Percentiles rank a stretch among this genome's conserved stretches.
These are phyloP conservation scores for Ceratobasidium sp. DNA, from an alignment of 1,284 basidiomycete species.

Conservation along the genomic window DNA sequence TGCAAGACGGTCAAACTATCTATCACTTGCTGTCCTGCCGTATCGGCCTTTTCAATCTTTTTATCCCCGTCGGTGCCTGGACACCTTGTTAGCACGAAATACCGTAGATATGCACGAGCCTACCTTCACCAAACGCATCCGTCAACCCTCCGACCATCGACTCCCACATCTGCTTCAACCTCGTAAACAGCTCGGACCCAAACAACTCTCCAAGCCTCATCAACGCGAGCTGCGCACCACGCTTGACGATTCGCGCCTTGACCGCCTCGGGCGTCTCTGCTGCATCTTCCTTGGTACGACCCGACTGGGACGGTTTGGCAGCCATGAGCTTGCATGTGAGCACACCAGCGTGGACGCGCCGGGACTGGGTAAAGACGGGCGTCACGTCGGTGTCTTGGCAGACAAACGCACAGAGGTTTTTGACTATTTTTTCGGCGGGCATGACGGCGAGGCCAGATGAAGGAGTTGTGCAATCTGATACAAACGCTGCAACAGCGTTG, in stretches of 20 bases:
- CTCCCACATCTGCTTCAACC: slow-evolving; percentile 93
- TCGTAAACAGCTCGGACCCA: slow-evolving; percentile 76
- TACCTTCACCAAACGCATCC: slow-evolving; percentile 74
- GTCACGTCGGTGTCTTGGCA: slow-evolving; percentile 93
- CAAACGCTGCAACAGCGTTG: slow-evolving; percentile 85
- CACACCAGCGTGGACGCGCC: slow-evolving; percentile 76
- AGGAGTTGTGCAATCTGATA: slow-evolving; percentile 83
- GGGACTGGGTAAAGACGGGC: slow-evolving; percentile 83
- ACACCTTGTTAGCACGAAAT: slow-evolving; percentile 56
- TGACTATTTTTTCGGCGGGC: slow-evolving; percentile 93
- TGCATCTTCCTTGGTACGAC: slow-evolving; percentile 63
- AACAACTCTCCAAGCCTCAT: slow-evolving; percentile 83
- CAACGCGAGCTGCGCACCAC: slow-evolving; percentile 91
- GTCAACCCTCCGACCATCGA: slow-evolving; percentile 86
- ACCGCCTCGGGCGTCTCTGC: slow-evolving; percentile 62
- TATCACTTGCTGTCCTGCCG: slow-evolving; percentile 87
- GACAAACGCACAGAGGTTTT: slow-evolving; percentile 97
- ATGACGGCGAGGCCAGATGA: slow-evolving; percentile 62
- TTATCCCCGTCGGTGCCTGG: slow-evolving; percentile 58
- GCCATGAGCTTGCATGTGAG: slow-evolving; percentile 72
- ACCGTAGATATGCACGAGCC: slow-evolving; percentile 49
- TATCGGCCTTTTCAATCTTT: slow-evolving; percentile 72
- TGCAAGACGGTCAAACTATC: slow-evolving; percentile 94
- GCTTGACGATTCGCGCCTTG: slow-evolving; percentile 64
- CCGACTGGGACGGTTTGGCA: slow-evolving; percentile 54